A percentile compares a stretch with the other conserved stretches of the same genome.
phyloP scores from a whole-genome alignment of 164 flowering plant genomes.

The Vitis rupestris region DNA sequence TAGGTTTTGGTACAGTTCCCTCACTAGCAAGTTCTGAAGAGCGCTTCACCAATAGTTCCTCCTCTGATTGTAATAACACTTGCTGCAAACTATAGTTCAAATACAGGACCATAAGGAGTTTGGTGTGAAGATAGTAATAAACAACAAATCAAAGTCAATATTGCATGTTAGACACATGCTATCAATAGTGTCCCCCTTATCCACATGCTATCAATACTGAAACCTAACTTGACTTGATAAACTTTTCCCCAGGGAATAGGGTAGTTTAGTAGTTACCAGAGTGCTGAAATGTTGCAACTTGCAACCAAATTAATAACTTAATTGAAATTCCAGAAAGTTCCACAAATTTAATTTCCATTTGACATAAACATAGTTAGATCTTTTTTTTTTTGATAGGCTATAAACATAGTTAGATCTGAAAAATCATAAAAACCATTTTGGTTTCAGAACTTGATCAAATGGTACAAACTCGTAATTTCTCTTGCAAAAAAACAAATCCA shows the following conservation, averaged over 20 bases:
- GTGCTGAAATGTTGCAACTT: not conserved
- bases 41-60: constrained; percentile 63
- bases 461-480: too few species aligned
- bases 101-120: constrained; percentile 7
- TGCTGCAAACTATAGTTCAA: constrained; percentile 60
- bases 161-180: not conserved
- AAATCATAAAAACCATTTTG: not conserved
- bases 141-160: not conserved
- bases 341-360: not conserved
- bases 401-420: not conserved
- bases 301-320: not conserved
- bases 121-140: not conserved
- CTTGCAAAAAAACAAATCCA: not conserved
- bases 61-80: constrained; percentile 79
- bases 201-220: not conserved
- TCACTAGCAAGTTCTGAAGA: constrained; percentile 58
- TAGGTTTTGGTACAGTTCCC: constrained; percentile 70
- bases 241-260: too few species aligned
- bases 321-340: not conserved
- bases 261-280: too few species aligned
- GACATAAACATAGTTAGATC: too few species aligned
- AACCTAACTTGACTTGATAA: not conserved
- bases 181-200: not conserved
- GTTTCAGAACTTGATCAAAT: too few species aligned
- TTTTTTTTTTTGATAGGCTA: too few species aligned